Base-by-base conservation (phyloP, 2,329 filamentous ascomycete genomes). In the Alternaria brassicicola region DNA sequence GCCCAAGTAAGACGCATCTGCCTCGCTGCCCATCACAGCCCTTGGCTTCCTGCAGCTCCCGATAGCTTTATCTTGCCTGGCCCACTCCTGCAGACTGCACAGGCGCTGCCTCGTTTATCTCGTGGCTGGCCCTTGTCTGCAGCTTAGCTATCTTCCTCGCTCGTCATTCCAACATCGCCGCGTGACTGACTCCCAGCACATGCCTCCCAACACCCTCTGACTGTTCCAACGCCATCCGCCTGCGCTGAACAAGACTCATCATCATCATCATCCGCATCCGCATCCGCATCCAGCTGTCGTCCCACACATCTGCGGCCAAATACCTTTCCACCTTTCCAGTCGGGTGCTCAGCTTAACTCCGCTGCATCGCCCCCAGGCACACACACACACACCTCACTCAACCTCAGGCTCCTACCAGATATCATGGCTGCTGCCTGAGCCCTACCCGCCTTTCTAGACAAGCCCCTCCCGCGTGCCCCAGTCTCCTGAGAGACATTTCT, bases 341-440 rank as follows among this genome's bases (percentile, higher is more conserved):
- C 62, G 56, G 64, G 65, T 72, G 55, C 71, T 74, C 70, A 68
- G 67, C 70, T 70, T 74, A 73, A 75, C 55, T 61, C 57, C 53
- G 49, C 63, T 53, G 13, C 58, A 61, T 63, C 57, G 62, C 55
- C 55, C 55, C 52, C 50, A 61, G 58, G 61, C 61, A 58, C 42
- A 26, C 56, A 10, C 59, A 57, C 38, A 19, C 56, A 9, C 41
- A 23, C 31, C 50, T 33, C 57, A 35, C 42, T 59, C 55, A 66
- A 55, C 58, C 55, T 47, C 59, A 38, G 57, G 64, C 63, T 61
- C 63, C 60, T 57, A 61, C 30, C 59, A 61, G 63, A 64, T 57
- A 67, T 55, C 65, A 75, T 75, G 68, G 67, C 74, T 76, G 74
- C 57, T 77, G 75, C 75, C 75, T 77, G 72, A 75, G 72, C 68